Evolutionary conservation across 2,329 filamentous ascomycete genomes (phyloP).

Genomic region (Dactylellina drechsleri): DNA sequence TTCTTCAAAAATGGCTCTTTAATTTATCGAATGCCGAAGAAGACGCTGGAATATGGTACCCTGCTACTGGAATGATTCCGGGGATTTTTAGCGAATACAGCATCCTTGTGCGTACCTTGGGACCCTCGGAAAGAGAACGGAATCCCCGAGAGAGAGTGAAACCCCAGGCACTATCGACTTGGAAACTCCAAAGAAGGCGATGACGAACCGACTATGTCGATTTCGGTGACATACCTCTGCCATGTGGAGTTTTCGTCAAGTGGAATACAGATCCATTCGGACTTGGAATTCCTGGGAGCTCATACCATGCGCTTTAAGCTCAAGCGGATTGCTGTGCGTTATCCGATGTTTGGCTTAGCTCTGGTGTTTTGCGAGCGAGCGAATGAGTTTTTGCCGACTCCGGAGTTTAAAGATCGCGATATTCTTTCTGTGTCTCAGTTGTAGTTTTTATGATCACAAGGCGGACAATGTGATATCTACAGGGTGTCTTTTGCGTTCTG

Average conservation of each 20-base stretch:
- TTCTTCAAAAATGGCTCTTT: background rate
- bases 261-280: background rate
- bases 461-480: conserved; percentile 13
- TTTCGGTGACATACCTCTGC: conserved; percentile 8
- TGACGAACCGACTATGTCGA: background rate
- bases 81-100: conserved; percentile 24
- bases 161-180: too few relatives aligned
- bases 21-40: background rate
- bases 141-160: too few relatives aligned
- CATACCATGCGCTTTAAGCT: background rate
- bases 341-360: background rate
- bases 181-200: too few relatives aligned
- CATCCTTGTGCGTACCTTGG: background rate
- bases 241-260: conserved; percentile 1
- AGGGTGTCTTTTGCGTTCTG: conserved; percentile 9
- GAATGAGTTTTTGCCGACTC: background rate
- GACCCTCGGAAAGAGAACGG: background rate
- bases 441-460: conserved; percentile 17
- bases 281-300: background rate
- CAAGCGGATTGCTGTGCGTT: background rate
- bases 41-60: conserved; percentile 9
- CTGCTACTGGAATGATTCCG: conserved; percentile 39
- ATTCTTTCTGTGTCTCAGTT: background rate
- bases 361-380: background rate
- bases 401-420: conserved; percentile 10